Base-by-base conservation (phyloP, 495 filamentous ascomycete genomes). In the Penicillium ucsense region DNA sequence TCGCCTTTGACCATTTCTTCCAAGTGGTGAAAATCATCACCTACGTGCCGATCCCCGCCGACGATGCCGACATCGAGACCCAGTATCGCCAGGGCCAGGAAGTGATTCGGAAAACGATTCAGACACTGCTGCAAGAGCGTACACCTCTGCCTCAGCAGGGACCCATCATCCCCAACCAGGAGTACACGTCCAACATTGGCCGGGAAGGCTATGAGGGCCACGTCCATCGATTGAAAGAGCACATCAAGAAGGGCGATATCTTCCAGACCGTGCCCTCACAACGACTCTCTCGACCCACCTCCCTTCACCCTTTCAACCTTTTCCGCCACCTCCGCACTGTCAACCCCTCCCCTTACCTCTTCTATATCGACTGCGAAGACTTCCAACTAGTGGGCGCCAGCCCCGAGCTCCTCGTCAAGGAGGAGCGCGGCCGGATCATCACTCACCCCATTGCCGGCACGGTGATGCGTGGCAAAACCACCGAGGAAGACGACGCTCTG, bases 371-470 rank as follows among this genome's bases (percentile, higher is more conserved):
- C 61, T 96, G 91, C 70, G 71, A 75, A 46, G 82, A 85, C 64
- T 97, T 98, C 70, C 86, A 95, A 65, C 87, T 98, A 46, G 86
- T 98, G 6, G 92, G 92, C 50, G 92, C 92, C 30, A 90, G 85
- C 38, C 92, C 92, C 6, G 92, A 98, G 63, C 77, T 96, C 35
- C 79, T 98, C 11, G 89, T 92, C 55, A 95, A 97, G 66, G 80
- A 81, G 47, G 91, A 95, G 56, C 77, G 77, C 8, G 88, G 88
- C 12, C 80, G 86, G 35, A 88, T 98, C 57, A 88, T 98, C 61
- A 97, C 90, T 4, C 92, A 98, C 60, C 92, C 94, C 3, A 98
- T 98, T 52, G 92, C 92, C 0, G 92, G 92, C 35, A 98, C 92
- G 0, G 89, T 97, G 48, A 85, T 82, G 65, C 81, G 94, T 46